phyloP scores from a whole-genome alignment of 495 filamentous ascomycete genomes.

The Aspergillus incahuasiensis region DNA sequence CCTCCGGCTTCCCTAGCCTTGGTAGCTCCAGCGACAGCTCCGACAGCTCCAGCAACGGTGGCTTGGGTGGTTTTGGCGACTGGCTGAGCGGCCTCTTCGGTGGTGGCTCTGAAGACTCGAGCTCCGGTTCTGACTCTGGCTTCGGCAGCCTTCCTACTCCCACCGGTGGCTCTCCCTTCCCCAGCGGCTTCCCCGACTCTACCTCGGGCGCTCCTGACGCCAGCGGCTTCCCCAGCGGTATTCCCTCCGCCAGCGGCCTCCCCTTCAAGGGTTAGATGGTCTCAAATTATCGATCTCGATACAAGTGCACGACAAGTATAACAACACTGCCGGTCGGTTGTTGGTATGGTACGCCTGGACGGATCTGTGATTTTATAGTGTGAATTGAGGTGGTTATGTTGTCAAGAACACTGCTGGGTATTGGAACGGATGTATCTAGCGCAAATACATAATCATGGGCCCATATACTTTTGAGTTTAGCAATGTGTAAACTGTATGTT shows the following conservation, averaged over 20 bases:
- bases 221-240: background rate
- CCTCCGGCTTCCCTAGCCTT: background rate
- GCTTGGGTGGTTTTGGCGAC: background rate
- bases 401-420: background rate
- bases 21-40: background rate
- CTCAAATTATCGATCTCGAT: background rate
- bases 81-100: background rate
- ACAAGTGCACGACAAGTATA: background rate
- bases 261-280: background rate
- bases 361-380: background rate
- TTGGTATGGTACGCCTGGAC: background rate
- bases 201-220: background rate
- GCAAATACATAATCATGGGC: background rate
- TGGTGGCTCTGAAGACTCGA: background rate
- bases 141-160: background rate
- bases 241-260: background rate
- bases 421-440: background rate
- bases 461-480: background rate
- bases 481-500: no score
- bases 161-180: background rate
- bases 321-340: background rate
- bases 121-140: background rate
- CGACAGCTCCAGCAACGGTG: background rate
- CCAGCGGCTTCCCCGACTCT: background rate
- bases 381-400: background rate